Evolutionary conservation across 2,329 filamentous ascomycete species (phyloP).

Genomic region (Curvularia sp.): DNA sequence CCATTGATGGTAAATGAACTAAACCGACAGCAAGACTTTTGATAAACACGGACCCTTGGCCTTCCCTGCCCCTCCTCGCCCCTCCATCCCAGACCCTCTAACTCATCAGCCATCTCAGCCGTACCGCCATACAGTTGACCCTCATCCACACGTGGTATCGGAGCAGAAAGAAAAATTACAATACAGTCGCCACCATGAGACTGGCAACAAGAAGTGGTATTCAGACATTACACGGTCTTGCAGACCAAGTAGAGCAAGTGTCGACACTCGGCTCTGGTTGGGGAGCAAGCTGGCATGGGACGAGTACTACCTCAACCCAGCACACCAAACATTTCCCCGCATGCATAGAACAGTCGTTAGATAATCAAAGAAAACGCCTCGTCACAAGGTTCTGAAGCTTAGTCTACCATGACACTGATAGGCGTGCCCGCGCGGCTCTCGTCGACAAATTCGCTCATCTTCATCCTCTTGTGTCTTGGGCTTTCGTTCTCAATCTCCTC

Average conservation of each 20-base stretch:
- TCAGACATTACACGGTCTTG: slow-evolving; percentile 48
- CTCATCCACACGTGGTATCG: slow-evolving; percentile 33
- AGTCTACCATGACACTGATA: slow-evolving; percentile 43
- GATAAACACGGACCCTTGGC: slow-evolving; percentile 19
- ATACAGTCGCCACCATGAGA: slow-evolving; percentile 29
- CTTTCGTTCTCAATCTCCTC: slow-evolving; percentile 65
- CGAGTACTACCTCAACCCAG: slow-evolving; percentile 17
- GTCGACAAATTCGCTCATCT: slow-evolving; percentile 62
- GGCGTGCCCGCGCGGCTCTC: slow-evolving; percentile 51
- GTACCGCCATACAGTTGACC: slow-evolving; percentile 10
- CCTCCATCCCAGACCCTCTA: not conserved
- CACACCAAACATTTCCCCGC: slow-evolving; percentile 15
- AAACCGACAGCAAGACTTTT: slow-evolving; percentile 23
- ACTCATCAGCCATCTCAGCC: slow-evolving; percentile 6
- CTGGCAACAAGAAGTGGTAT: slow-evolving; percentile 33
- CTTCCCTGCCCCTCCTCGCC: slow-evolving; percentile 7
- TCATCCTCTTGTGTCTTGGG: slow-evolving; percentile 63
- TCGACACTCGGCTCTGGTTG: slow-evolving; percentile 32
- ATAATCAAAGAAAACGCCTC: slow-evolving; percentile 18
- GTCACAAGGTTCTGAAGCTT: slow-evolving; percentile 11
- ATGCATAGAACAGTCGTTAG: slow-evolving; percentile 23
- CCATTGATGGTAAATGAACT: slow-evolving; percentile 2
- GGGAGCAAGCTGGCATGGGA: slow-evolving; percentile 12
- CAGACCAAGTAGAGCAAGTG: slow-evolving; percentile 36
- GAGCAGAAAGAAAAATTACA: slow-evolving; percentile 32